phyloP scores from a whole-genome alignment of 2,329 filamentous ascomycete species.

The Nothophaeocryptopus gaeumannii region DNA sequence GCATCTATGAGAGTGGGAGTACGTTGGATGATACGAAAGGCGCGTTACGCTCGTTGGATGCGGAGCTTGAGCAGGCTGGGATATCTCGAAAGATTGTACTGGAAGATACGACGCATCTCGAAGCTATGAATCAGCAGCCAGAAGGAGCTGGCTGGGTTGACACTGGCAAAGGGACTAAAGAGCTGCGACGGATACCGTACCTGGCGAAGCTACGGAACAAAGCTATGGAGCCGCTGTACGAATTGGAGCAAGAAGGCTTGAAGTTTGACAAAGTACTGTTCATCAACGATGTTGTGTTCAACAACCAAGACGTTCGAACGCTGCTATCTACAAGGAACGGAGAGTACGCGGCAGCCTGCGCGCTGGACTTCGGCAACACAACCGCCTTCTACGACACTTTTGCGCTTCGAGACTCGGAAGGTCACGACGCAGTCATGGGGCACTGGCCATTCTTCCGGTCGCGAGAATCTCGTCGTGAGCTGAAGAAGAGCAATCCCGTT shows the following conservation, averaged over 20 bases:
- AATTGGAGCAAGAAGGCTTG: slow-evolving; percentile 51
- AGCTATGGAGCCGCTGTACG: slow-evolving; percentile 58
- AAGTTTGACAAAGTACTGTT: slow-evolving; percentile 60
- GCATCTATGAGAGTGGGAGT: slow-evolving; percentile 66
- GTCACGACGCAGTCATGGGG: slow-evolving; percentile 51
- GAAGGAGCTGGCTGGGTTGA: slow-evolving; percentile 59
- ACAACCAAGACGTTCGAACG: slow-evolving; percentile 54
- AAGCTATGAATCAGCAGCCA: slow-evolving; percentile 51
- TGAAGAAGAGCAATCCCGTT: slow-evolving; percentile 54
- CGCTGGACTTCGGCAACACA: slow-evolving; percentile 57
- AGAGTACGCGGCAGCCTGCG: slow-evolving; percentile 61
- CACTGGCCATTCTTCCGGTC: slow-evolving; percentile 61
- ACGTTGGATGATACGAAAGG: slow-evolving; percentile 63
- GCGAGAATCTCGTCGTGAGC: slow-evolving; percentile 50
- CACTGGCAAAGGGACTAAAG: slow-evolving; percentile 53
- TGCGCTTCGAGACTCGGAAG: slow-evolving; percentile 55
- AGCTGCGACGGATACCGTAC: slow-evolving; percentile 66
- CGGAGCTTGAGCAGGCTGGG: slow-evolving; percentile 50
- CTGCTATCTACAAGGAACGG: slow-evolving; percentile 58
- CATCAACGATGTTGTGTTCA: slow-evolving; percentile 63
- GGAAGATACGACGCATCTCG: slow-evolving; percentile 58
- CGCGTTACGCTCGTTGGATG: slow-evolving; percentile 57
- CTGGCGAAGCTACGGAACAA: slow-evolving; percentile 63
- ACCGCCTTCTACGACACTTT: slow-evolving; percentile 62
- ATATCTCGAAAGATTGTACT: slow-evolving; percentile 57